Percentiles rank a stretch among this genome's conserved stretches.
Conservation (phyloP, 345 rosid species). For the Abelmoschus esculentus region DNA sequence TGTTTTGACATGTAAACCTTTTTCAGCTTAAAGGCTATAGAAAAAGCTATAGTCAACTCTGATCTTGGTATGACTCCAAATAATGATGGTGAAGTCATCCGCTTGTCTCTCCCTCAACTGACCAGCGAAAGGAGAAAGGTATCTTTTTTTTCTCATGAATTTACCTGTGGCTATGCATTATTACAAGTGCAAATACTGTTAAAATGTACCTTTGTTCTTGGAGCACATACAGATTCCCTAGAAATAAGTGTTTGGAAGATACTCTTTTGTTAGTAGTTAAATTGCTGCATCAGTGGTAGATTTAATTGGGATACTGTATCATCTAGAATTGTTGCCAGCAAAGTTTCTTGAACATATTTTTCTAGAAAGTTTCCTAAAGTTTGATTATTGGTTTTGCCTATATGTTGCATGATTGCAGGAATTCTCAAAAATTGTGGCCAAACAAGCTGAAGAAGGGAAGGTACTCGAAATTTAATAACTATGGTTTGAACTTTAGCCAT, state of each 20-base stretch:
- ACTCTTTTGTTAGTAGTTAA: not conserved
- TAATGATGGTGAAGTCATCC: constrained; percentile 87
- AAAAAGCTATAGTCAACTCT: constrained; percentile 87
- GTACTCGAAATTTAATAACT: constrained; percentile 26
- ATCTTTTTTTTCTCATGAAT: constrained; percentile 7
- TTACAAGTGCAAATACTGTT: not conserved
- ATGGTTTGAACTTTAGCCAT: constrained; percentile 1
- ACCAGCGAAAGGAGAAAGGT: constrained; percentile 95
- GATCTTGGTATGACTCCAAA: constrained; percentile 84
- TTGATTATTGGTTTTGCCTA: not conserved
- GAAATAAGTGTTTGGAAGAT: not conserved
- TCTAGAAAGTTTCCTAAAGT: not conserved
- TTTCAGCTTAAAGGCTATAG: constrained; percentile 75
- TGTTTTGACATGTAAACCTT: constrained; percentile 8
- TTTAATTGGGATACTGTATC: constrained; percentile 7
- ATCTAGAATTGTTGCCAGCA: not conserved
- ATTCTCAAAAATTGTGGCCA: constrained; percentile 75
- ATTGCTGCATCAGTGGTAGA: constrained; percentile 1
- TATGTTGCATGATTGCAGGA: constrained; percentile 42
- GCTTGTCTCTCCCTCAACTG: constrained; percentile 75
- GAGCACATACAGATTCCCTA: not conserved
- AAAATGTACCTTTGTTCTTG: not conserved
- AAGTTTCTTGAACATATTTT: not conserved
- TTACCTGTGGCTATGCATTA: not conserved
- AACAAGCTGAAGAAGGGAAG: constrained; percentile 92